Conservation (phyloP, 2,329 filamentous ascomycete genomes). For the Alternaria tenuissima region DNA sequence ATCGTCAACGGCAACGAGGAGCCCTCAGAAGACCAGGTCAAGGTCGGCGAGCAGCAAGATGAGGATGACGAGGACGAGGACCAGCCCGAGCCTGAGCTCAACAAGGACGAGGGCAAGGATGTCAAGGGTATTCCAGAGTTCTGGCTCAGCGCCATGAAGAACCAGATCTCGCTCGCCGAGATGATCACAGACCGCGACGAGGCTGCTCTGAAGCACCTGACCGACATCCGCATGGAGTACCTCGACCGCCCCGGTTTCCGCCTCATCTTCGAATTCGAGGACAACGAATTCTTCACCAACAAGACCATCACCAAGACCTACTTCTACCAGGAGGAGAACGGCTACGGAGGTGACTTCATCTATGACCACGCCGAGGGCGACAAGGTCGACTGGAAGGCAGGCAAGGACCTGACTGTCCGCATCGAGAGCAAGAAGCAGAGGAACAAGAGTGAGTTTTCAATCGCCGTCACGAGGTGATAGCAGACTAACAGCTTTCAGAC, state of each 20-base stretch:
- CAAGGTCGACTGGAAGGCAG: constrained; percentile 95
- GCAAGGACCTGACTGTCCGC: constrained; percentile 91
- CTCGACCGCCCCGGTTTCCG: constrained; percentile 98
- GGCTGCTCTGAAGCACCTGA: constrained; percentile 86
- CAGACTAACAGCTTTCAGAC: constrained; percentile 64
- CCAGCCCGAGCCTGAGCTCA: constrained; percentile 64
- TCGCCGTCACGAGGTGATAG: not conserved
- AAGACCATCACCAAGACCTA: constrained; percentile 98
- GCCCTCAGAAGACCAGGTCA: constrained; percentile 86
- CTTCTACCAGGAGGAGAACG: constrained; percentile 98
- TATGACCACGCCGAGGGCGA: constrained; percentile 99
- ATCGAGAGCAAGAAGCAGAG: constrained; percentile 99
- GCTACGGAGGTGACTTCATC: constrained; percentile 98
- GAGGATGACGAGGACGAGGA: constrained; percentile 68
- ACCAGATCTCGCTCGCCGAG: constrained; percentile 94
- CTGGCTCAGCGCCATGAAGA: constrained; percentile 99
- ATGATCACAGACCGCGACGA: constrained; percentile 99
- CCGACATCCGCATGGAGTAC: constrained; percentile 98
- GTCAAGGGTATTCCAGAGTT: constrained; percentile 94
- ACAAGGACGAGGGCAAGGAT: constrained; percentile 63
- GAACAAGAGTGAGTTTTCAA: constrained; percentile 84
- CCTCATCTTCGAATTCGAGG: constrained; percentile 94
- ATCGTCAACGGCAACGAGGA: constrained; percentile 90
- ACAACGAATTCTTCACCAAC: constrained; percentile 98
- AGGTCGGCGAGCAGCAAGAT: constrained; percentile 75